These are phyloP conservation scores for Colletotrichum lindemuthianum DNA, from an alignment of 2,329 filamentous ascomycete species.

Conservation along the genomic window DNA sequence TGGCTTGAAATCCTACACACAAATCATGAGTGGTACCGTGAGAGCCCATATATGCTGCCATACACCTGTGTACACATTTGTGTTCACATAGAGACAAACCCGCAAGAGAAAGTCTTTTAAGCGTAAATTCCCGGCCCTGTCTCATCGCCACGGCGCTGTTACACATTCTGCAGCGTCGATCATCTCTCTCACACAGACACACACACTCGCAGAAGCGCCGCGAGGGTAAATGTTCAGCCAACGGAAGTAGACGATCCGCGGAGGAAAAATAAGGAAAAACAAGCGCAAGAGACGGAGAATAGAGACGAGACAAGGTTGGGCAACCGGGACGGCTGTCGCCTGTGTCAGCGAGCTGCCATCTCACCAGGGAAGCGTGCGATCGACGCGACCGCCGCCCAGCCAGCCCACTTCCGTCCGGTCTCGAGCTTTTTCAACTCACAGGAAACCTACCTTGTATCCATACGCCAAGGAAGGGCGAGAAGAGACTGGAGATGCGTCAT, in stretches of 20 bases:
- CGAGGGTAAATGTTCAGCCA: neutral
- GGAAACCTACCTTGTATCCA: neutral
- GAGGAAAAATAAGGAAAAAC: neutral
- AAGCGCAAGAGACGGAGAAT: neutral
- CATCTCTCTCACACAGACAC: constrained; percentile 1
- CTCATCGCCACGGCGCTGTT: constrained; percentile 23
- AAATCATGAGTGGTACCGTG: no score
- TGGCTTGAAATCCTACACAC: no score
- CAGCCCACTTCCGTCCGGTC: constrained; percentile 24
- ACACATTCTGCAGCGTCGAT: constrained; percentile 33
- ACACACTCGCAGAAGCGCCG: neutral
- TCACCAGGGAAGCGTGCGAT: neutral
- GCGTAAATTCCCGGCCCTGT: constrained; percentile 29
- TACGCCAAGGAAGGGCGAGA: no score
- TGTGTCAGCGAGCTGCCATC: constrained; percentile 26
- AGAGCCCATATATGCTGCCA: no score
- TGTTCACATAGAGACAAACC: neutral
- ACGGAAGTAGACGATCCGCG: neutral
- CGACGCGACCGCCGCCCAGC: constrained; percentile 17
- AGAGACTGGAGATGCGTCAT: neutral
- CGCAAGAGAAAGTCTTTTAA: constrained; percentile 19
- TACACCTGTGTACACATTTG: neutral
- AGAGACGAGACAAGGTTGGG: neutral
- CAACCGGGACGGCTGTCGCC: neutral
- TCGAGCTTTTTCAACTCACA: constrained; percentile 12